Percentiles rank a stretch among this genome's conserved stretches.
These are phyloP conservation scores for Amanita molliuscula DNA, from an alignment of 768 basidiomycete genomes.

Conservation along the genomic window DNA sequence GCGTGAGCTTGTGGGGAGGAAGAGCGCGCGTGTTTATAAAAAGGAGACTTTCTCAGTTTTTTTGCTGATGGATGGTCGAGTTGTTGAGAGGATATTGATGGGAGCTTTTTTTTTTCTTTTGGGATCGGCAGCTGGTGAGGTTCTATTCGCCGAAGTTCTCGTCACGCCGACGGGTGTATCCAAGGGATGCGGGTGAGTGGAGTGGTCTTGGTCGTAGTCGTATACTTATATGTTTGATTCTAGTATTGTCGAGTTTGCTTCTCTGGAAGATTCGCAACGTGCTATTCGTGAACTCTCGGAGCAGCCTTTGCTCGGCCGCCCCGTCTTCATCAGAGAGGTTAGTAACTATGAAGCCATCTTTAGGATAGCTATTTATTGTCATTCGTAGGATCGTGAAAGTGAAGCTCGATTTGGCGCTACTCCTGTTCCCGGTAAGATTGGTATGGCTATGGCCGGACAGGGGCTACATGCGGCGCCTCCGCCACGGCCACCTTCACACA, in stretches of 20 bases:
- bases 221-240: neutral
- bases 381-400: slow-evolving; percentile 82
- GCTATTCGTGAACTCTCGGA: slow-evolving; percentile 89
- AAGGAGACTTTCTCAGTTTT: slow-evolving; percentile 24
- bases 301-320: slow-evolving; percentile 80
- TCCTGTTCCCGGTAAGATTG: slow-evolving; percentile 92
- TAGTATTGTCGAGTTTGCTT: slow-evolving; percentile 93
- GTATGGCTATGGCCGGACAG: slow-evolving; percentile 93
- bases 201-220: neutral
- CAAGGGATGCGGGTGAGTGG: slow-evolving; percentile 95
- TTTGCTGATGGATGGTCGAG: slow-evolving; percentile 43
- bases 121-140: slow-evolving; percentile 96
- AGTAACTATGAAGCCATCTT: neutral
- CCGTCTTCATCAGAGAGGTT: slow-evolving; percentile 96
- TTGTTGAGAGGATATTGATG: slow-evolving; percentile 85
- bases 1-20: slow-evolving; percentile 28
- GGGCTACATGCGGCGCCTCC: slow-evolving; percentile 72
- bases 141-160: slow-evolving; percentile 99
- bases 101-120: slow-evolving; percentile 75
- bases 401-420: slow-evolving; percentile 94
- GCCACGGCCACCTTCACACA: slow-evolving; percentile 75
- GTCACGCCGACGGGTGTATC: slow-evolving; percentile 93
- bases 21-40: slow-evolving; percentile 17
- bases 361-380: neutral
- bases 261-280: slow-evolving; percentile 81